A percentile compares a stretch with the other conserved stretches of the same genome.
phyloP scores from a whole-genome alignment of 2,329 filamentous ascomycete genomes.

The Mollisiaceae sp. region DNA sequence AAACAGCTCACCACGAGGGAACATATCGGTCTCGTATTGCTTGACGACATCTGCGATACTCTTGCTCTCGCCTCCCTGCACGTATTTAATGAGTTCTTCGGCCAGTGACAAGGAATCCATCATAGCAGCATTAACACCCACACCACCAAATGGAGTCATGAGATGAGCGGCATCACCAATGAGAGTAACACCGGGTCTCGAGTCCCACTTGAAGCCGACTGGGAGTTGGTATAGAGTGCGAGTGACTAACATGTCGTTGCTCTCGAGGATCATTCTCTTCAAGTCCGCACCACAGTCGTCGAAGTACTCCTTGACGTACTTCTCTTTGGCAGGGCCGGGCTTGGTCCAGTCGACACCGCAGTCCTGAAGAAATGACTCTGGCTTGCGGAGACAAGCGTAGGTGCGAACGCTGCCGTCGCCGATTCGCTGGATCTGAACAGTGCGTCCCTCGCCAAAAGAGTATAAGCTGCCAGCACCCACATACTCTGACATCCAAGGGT shows the following conservation, averaged over 20 bases:
- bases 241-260: conserved; percentile 26
- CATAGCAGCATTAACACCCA: conserved; percentile 55
- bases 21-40: conserved; percentile 35
- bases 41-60: conserved; percentile 24
- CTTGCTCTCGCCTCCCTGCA: conserved; percentile 12
- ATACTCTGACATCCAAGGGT: conserved; percentile 45
- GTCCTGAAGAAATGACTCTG: conserved; percentile 32
- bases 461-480: conserved; percentile 46
- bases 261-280: conserved; percentile 29
- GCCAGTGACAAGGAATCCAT: conserved; percentile 51
- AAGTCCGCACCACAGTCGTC: conserved; percentile 31
- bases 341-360: conserved; percentile 36
- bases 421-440: conserved; percentile 47
- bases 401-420: conserved; percentile 48
- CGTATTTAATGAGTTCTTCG: conserved; percentile 38
- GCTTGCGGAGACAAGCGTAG: conserved; percentile 33
- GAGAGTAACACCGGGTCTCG: conserved; percentile 50
- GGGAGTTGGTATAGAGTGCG: conserved; percentile 44
- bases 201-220: conserved; percentile 34
- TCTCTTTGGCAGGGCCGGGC: conserved; percentile 19
- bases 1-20: conserved; percentile 29
- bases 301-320: conserved; percentile 27
- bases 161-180: conserved; percentile 57
- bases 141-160: conserved; percentile 53
- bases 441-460: conserved; percentile 42